A percentile compares a stretch with the other conserved stretches of the same genome.
These are phyloP conservation scores for Aspergillus sclerotialis DNA, from an alignment of 2,329 filamentous ascomycete species.

Conservation along the genomic window DNA sequence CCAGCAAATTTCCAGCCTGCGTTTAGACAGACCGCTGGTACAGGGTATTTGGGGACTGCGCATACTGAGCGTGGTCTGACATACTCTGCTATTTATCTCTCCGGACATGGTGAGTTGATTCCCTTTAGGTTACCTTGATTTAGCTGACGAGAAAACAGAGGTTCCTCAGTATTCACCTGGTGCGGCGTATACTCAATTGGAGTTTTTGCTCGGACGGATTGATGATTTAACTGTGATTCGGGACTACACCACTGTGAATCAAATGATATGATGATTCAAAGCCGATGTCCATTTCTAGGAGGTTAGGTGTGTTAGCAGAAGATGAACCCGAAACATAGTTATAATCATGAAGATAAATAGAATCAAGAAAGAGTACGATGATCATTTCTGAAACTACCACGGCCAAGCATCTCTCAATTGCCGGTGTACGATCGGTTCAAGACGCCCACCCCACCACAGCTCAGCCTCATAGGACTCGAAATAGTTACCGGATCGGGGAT, in stretches of 20 bases:
- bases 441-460: too few species aligned
- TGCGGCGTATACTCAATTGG: constrained; percentile 63
- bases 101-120: constrained; percentile 49
- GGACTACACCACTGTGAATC: constrained; percentile 3
- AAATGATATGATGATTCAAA: too few species aligned
- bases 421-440: too few species aligned
- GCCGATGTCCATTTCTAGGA: too few species aligned
- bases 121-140: constrained; percentile 36
- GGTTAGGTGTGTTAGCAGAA: too few species aligned
- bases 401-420: too few species aligned
- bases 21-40: constrained; percentile 40
- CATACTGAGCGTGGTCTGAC: constrained; percentile 72
- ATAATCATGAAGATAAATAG: not conserved
- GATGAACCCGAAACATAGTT: too few species aligned
- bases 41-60: constrained; percentile 62
- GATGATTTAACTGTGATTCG: constrained; percentile 4
- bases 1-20: constrained; percentile 3
- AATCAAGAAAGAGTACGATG: not conserved
- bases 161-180: constrained; percentile 60
- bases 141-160: constrained; percentile 51
- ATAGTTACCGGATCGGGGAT: too few species aligned
- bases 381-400: too few species aligned
- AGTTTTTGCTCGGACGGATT: constrained; percentile 68
- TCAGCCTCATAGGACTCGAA: too few species aligned
- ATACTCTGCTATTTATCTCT: constrained; percentile 55